A percentile compares a stretch with the other conserved stretches of the same genome.
phyloP scores from a whole-genome alignment of 1,139 yeast species.

The Taphrina confusa region DNA sequence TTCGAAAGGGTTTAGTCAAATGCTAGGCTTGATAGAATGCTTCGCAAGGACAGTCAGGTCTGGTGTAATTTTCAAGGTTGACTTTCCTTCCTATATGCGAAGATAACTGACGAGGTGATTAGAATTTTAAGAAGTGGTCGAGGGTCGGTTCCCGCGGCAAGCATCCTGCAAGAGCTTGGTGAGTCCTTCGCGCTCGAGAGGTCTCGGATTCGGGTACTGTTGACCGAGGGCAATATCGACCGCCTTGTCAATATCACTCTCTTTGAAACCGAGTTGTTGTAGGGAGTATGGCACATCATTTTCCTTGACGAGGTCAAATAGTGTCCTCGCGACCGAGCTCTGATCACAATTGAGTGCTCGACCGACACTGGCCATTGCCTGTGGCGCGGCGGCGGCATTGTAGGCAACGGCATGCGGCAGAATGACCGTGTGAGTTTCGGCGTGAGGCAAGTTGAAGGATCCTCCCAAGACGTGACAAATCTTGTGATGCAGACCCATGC shows the following conservation, averaged over 20 bases:
- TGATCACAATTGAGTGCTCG: constrained; percentile 7
- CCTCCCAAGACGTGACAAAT: constrained; percentile 34
- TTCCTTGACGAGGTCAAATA: constrained; percentile 10
- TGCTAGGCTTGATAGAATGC: too few relatives aligned
- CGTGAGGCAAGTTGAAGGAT: constrained; percentile 33
- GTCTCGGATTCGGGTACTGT: constrained; percentile 33
- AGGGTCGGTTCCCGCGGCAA: background rate
- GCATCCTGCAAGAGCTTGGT: constrained; percentile 16
- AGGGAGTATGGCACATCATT: constrained; percentile 6
- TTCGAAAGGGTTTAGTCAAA: background rate
- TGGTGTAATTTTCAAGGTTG: too few relatives aligned
- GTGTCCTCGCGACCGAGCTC: constrained; percentile 2
- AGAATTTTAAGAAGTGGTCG: background rate
- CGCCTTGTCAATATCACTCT: constrained; percentile 25
- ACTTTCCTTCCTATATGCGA: too few relatives aligned
- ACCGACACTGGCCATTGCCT: constrained; percentile 2
- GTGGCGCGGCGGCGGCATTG: constrained; percentile 9
- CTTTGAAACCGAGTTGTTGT: constrained; percentile 25
- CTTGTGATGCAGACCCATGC: constrained; percentile 34
- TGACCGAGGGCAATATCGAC: constrained; percentile 26
- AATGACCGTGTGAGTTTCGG: constrained; percentile 31
- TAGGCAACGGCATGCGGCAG: constrained; percentile 31
- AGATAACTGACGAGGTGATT: too few relatives aligned
- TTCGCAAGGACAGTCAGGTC: too few relatives aligned
- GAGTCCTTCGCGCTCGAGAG: constrained; percentile 25